Conservation (phyloP, 1,284 basidiomycete genomes). For the Agroathelia rolfsii region DNA sequence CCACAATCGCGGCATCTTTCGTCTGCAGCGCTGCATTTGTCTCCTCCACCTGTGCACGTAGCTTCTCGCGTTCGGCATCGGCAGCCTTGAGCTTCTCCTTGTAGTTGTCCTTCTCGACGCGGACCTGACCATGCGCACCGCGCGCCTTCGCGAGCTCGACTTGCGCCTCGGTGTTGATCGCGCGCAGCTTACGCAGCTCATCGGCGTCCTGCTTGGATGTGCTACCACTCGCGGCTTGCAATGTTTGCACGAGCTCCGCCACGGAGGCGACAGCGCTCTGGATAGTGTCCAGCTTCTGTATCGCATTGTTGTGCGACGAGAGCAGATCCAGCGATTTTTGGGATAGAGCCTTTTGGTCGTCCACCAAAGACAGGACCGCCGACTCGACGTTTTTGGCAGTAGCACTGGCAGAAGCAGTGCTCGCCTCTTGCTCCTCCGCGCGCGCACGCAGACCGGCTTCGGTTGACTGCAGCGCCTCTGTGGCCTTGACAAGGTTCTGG, state of each 20-base stretch:
- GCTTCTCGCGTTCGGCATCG: constrained; percentile 54
- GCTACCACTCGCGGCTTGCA: constrained; percentile 52
- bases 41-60: constrained; percentile 45
- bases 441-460: constrained; percentile 24
- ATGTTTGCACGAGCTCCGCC: constrained; percentile 43
- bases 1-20: constrained; percentile 35
- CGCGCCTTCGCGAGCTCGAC: constrained; percentile 65
- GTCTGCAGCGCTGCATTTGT: constrained; percentile 33
- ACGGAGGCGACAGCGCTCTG: constrained; percentile 50
- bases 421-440: constrained; percentile 16
- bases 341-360: constrained; percentile 33
- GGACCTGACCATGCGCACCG: constrained; percentile 61
- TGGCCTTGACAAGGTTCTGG: constrained; percentile 27
- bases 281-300: constrained; percentile 43
- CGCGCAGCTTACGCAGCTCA: constrained; percentile 47
- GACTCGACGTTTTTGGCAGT: constrained; percentile 32
- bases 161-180: constrained; percentile 53
- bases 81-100: constrained; percentile 46
- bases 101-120: constrained; percentile 71
- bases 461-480: constrained; percentile 28
- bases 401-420: constrained; percentile 14
- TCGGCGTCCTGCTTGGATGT: constrained; percentile 52
- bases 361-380: constrained; percentile 30
- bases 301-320: constrained; percentile 37
- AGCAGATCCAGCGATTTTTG: constrained; percentile 39